These are phyloP conservation scores for Gracilaria gracilis DNA, from an alignment of 23 red algal genomes.

Conservation along the genomic window DNA sequence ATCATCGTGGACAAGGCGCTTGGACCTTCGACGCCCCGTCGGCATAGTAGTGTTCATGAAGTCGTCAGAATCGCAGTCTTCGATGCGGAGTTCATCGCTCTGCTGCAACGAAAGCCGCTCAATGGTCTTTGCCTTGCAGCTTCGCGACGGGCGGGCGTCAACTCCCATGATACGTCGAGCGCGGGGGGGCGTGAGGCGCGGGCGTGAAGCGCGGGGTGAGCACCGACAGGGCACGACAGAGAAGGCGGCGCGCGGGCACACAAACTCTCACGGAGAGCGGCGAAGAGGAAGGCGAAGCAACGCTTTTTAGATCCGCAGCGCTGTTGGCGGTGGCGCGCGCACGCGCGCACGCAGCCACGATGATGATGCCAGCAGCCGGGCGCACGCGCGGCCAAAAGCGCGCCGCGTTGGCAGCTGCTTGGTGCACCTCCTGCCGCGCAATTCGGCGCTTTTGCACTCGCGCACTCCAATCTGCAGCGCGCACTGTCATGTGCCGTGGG, in stretches of 20 bases:
- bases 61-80: not conserved
- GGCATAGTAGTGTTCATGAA: not conserved
- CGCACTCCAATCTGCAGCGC: no score
- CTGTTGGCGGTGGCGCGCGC: no score
- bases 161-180: constrained; percentile 19
- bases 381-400: not conserved
- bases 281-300: no score
- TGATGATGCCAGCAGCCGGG: constrained; percentile 6
- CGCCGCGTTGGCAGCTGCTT: not conserved
- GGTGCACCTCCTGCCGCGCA: constrained; percentile 22
- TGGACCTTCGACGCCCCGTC: not conserved
- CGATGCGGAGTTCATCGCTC: not conserved
- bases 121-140: constrained; percentile 27
- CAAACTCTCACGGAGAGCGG: no score
- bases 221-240: no score
- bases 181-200: not conserved
- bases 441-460: not conserved
- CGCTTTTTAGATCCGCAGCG: no score
- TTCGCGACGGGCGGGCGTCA: constrained; percentile 17
- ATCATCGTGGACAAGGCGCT: constrained; percentile 22
- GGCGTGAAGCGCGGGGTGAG: not conserved
- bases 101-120: constrained; percentile 32
- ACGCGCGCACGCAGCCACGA: not conserved
- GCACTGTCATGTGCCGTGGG: not conserved
- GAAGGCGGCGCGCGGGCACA: no score